Percentiles rank a stretch among this genome's conserved stretches.
Evolutionary conservation across 208 protist genomes (phyloP).

Genomic region (Acanthamoeba royreba): DNA sequence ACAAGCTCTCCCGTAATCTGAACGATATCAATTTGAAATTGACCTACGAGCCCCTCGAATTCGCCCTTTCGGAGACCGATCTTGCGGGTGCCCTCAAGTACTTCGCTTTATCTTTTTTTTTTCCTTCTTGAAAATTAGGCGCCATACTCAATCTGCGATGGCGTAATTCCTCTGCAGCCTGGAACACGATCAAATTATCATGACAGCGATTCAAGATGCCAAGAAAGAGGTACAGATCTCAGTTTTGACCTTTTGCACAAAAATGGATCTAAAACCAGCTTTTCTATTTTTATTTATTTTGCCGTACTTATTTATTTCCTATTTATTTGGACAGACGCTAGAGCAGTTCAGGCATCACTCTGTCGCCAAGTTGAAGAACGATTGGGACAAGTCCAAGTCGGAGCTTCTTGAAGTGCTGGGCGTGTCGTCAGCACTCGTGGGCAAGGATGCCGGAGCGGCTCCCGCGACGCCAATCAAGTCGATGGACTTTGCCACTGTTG

Average conservation of each 20-base stretch:
- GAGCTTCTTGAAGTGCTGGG: constrained; percentile 3
- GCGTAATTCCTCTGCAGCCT: no score
- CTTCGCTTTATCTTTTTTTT: not conserved
- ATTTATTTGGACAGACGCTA: not conserved
- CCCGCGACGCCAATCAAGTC: not conserved
- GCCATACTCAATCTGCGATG: not conserved
- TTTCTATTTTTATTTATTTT: not conserved
- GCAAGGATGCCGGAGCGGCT: not conserved
- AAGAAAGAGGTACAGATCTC: constrained; percentile 18
- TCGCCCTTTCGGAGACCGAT: not conserved
- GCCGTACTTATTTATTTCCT: not conserved
- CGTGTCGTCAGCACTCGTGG: not conserved
- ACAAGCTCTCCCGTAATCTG: constrained; percentile 16
- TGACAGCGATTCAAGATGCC: not conserved
- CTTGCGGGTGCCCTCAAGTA: not conserved
- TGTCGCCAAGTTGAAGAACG: not conserved
- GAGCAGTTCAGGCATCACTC: not conserved
- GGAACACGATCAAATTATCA: not conserved
- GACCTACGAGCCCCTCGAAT: not conserved
- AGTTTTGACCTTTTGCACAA: no score
- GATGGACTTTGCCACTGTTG: not conserved
- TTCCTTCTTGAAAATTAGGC: no score
- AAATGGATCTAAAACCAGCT: no score
- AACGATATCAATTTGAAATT: constrained; percentile 22
- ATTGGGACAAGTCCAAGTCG: not conserved